phyloP scores from a whole-genome alignment of 148 eudicot species.

The Fagopyrum homotropicum region DNA sequence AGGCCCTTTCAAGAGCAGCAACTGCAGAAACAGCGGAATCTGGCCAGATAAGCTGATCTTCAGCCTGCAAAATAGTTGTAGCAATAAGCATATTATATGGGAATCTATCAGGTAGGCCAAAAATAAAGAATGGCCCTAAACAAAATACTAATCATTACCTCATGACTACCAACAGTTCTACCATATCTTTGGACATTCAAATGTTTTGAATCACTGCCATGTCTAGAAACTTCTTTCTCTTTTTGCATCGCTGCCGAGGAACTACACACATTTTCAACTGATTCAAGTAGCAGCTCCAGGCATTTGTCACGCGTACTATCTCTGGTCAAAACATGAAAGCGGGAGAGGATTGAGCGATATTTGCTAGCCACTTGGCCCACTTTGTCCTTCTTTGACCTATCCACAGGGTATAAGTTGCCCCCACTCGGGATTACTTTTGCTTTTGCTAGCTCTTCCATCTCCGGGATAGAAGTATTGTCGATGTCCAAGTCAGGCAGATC shows the following conservation, averaged over 20 bases:
- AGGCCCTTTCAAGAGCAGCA: conserved; percentile 72
- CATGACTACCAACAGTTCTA: too few relatives aligned
- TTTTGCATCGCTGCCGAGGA: conserved; percentile 27
- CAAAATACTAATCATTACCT: background rate
- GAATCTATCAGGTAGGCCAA: background rate
- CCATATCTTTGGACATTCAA: conserved; percentile 10
- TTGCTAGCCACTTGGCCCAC: conserved; percentile 51
- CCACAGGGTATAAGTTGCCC: conserved; percentile 45
- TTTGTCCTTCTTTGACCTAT: conserved; percentile 73
- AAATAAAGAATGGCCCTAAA: background rate
- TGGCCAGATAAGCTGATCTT: conserved; percentile 45
- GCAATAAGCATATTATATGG: background rate
- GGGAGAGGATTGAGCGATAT: conserved; percentile 40
- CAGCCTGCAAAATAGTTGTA: conserved; percentile 27
- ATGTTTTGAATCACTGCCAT: conserved; percentile 20
- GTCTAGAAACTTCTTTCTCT: conserved; percentile 32
- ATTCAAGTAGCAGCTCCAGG: conserved; percentile 77
- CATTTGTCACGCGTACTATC: conserved; percentile 71
- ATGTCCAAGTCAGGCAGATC: conserved; percentile 63
- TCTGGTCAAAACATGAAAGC: conserved; percentile 53
- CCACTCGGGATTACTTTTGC: conserved; percentile 47
- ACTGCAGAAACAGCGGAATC: conserved; percentile 60
- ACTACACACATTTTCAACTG: conserved; percentile 45
- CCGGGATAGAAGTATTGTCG: conserved; percentile 35
- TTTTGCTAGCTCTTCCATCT: conserved; percentile 48